Evolutionary conservation across 345 rosid genomes (phyloP), one percentile per base, ranked within the genome.

Genomic region (Dimocarpus longan): DNA sequence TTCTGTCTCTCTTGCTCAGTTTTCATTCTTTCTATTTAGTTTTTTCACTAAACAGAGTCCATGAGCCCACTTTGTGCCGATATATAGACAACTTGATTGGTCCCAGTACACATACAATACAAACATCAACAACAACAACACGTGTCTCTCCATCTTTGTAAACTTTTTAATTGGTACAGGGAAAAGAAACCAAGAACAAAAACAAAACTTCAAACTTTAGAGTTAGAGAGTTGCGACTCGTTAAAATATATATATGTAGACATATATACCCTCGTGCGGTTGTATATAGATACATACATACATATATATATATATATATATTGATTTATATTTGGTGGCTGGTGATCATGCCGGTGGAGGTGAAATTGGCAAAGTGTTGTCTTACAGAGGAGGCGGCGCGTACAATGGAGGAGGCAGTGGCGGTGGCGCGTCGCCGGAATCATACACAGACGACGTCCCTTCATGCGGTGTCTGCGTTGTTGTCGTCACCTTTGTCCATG

Each of bases 401-500:
- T 84, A 91, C 86, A 6, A 68, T 92, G 6, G 91, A 88, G 39
- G 97, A 92, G 6, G 93, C 97, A 1, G 92, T 89, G 6, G 77
- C 85, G 44, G 91, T 92, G 18, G 97, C 97, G 73, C 93, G 91
- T 81, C 86, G 90, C 10, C 72, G 95, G 21, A 83, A 89, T 67
- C 94, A 92, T 74, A 83, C 83, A 0, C 94, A 92, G 66, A 92
- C 97, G 21, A 89, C 93, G 18, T 92, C 97, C 5, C 91, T 92
- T 8, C 95, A 92, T 81, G 88, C 85, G 5, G 87, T 92, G 16
- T 92, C 88, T 2, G 97, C 94, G 44, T 79, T 92, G 0, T 80
- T 91, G 0, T 79, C 92, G 8, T 48, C 87, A 68, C 91, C 93
- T 11, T 82, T 87, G 0, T 91, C 97, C 1, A 46, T 82, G 40